A percentile compares a stretch with the other conserved stretches of the same genome.
phyloP scores from a whole-genome alignment of 805 yeast genomes.

The Spathaspora arborariae region DNA sequence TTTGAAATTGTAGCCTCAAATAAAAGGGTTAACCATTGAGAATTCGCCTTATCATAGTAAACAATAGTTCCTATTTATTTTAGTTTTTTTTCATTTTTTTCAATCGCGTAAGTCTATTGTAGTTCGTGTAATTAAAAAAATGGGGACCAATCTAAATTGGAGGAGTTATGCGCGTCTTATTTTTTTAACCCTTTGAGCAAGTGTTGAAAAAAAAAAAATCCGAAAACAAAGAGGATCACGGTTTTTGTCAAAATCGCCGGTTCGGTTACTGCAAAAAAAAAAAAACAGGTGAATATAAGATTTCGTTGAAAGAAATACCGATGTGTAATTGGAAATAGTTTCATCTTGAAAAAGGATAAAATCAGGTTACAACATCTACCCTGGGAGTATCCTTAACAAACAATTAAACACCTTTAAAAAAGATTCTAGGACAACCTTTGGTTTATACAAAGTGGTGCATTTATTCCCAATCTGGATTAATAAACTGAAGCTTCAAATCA shows the following conservation, averaged over 20 bases:
- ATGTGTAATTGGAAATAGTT: not conserved
- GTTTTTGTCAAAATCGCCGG: not conserved
- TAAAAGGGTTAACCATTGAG: not conserved
- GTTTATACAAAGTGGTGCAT: no score
- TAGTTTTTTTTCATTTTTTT: no score
- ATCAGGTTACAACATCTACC: no score
- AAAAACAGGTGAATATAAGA: not conserved
- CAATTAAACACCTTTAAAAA: no score
- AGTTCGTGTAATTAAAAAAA: not conserved
- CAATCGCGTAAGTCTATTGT: not conserved
- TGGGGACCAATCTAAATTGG: not conserved
- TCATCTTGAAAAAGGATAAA: not conserved
- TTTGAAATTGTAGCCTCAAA: not conserved
- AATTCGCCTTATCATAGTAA: not conserved
- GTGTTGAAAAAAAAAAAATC: not conserved
- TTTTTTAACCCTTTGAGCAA: not conserved
- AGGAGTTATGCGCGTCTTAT: not conserved
- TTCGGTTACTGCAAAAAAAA: not conserved
- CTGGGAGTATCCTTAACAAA: no score
- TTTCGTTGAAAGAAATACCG: not conserved
- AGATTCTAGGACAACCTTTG: no score
- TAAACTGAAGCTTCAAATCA: not conserved
- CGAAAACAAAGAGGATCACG: not conserved
- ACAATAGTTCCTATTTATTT: not conserved
- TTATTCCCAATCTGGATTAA: not conserved